These are phyloP conservation scores for Infundibulicybe gibba DNA, from an alignment of 768 basidiomycete species.

Conservation along the genomic window DNA sequence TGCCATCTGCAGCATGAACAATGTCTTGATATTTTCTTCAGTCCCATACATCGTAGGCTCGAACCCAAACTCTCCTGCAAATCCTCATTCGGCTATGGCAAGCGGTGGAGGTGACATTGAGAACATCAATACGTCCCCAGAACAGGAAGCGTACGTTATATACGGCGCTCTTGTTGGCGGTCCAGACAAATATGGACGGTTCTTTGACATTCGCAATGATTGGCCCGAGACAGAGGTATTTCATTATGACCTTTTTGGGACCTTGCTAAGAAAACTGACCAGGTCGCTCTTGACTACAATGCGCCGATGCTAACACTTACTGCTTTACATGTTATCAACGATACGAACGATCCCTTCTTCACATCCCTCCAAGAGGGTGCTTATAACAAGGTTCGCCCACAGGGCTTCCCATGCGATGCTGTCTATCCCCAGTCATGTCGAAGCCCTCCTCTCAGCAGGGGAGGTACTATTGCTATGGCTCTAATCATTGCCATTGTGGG, in stretches of 20 bases:
- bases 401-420: constrained; percentile 75
- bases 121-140: constrained; percentile 69
- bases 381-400: constrained; percentile 57
- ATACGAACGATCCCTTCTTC: constrained; percentile 72
- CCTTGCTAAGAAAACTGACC: not conserved
- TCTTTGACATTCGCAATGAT: constrained; percentile 83
- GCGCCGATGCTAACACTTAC: constrained; percentile 87
- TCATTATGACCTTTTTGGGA: constrained; percentile 3
- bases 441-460: constrained; percentile 49
- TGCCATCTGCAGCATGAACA: not conserved
- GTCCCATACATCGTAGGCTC: constrained; percentile 85
- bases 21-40: constrained; percentile 14
- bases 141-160: constrained; percentile 67
- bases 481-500: constrained; percentile 63
- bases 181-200: constrained; percentile 71
- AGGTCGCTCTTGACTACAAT: constrained; percentile 87
- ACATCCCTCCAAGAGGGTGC: constrained; percentile 66
- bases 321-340: constrained; percentile 71
- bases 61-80: constrained; percentile 87
- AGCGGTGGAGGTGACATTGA: constrained; percentile 74
- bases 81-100: constrained; percentile 89
- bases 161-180: constrained; percentile 92
- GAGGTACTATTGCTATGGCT: constrained; percentile 68
- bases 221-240: constrained; percentile 86
- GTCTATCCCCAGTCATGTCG: constrained; percentile 55